A percentile compares a stretch with the other conserved stretches of the same genome.
phyloP scores from a whole-genome alignment of 306 rosid species.

The Erythrophleum fordii region DNA sequence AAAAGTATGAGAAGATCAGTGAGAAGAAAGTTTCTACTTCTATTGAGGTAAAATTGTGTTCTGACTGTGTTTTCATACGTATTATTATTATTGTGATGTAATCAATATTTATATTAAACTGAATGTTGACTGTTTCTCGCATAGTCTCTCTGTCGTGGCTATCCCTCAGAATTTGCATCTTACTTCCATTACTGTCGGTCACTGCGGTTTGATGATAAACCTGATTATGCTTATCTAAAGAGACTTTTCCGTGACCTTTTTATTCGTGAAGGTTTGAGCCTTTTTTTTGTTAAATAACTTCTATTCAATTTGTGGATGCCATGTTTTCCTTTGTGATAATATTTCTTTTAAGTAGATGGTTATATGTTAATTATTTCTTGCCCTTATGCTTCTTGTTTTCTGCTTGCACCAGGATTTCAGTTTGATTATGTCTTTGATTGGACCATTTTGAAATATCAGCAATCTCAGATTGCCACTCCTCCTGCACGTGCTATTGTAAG shows the following conservation, averaged over 20 bases:
- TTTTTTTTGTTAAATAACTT: neutral
- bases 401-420: slow-evolving; percentile 76
- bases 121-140: slow-evolving; percentile 44
- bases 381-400: slow-evolving; percentile 25
- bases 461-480: slow-evolving; percentile 84
- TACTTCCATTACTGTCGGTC: slow-evolving; percentile 97
- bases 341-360: slow-evolving; percentile 6
- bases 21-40: slow-evolving; percentile 95
- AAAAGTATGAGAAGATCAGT: slow-evolving; percentile 94
- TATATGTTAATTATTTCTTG: neutral
- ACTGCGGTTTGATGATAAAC: slow-evolving; percentile 93
- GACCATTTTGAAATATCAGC: slow-evolving; percentile 97
- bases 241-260: slow-evolving; percentile 97
- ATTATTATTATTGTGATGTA: neutral
- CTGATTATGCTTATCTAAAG: slow-evolving; percentile 93
- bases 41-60: slow-evolving; percentile 68
- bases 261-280: slow-evolving; percentile 84
- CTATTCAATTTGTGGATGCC: slow-evolving; percentile 20
- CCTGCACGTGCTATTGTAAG: slow-evolving; percentile 73
- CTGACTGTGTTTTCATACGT: slow-evolving; percentile 19
- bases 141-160: slow-evolving; percentile 86
- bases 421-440: slow-evolving; percentile 97
- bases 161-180: slow-evolving; percentile 92
- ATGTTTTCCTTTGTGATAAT: slow-evolving; percentile 6
- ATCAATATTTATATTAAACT: neutral